Evolutionary conservation across 176 grass and related monocot species (phyloP), one percentile per base, ranked within the genome.

Genomic region (Elaeis guineensis): DNA sequence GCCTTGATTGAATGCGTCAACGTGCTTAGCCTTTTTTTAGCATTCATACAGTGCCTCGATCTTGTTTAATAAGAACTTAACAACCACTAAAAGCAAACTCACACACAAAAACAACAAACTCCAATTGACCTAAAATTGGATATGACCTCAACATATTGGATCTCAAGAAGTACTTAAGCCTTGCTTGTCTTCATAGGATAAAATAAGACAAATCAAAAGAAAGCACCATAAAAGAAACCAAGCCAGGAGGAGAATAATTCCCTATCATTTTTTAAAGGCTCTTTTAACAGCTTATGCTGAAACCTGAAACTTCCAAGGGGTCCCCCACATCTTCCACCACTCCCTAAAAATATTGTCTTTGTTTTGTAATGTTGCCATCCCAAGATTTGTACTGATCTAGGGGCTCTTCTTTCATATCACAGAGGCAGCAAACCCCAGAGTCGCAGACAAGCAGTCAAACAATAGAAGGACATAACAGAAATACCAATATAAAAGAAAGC

Each of bases 371-470:
- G 35, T 57, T 57, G 28, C 54, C 56, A 71, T 21, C 19, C 57
- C 69, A 16, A 52, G 49, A 8, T 61, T 25, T 59, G 17, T 28
- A 61, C 22, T 28, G 19, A n/a, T 5, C 54, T 48, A 32, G 57
- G 67, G 35, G 18, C 54, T 44, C 39, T 58, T 39, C 35, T 69
- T 71, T 71, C 53, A 51, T 49, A 57, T 57, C 21, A 49, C 8
- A 44, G 30, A 12, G 54, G 19, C 30, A 57, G 19, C 25, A 58
- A 58, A 58, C 44, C 65, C 19, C 54, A 70, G 66, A 58, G 21
- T 70, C 55, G 54, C 57, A 71, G 69, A 71, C 69, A 71, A 61
- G 7, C 56, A 61, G 55, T 61, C 57, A 71, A 71, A 71, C 35
- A 57, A 55, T 52, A 12, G 48, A 69, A 44, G 30, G 66, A 55